Evolutionary conservation across 164 flowering plant genomes (phyloP), one percentile per base, ranked within the genome.

Genomic region (Dillenia suffruticosa): DNA sequence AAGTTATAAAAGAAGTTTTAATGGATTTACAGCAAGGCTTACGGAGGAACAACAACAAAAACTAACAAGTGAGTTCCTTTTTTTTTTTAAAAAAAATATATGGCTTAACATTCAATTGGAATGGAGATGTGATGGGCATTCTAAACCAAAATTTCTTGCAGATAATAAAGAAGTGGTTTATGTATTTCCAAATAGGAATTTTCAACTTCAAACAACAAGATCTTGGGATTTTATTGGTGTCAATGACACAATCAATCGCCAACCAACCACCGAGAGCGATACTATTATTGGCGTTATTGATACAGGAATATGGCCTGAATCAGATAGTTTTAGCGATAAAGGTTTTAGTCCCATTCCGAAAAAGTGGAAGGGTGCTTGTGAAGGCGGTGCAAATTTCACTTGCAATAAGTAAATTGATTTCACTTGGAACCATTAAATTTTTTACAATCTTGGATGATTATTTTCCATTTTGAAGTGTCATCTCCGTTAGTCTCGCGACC

Each of bases 161-260:
- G 74, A 40, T 9, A 68, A 56, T 76, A 54, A 74, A 12, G 71
- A 49, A 0, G 76, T 80, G 0, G 70, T 77, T 0, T 75, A 78
- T 1, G 75, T 77, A 43, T 75, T 80, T 43, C 80, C 76, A 10
- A 74, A 56, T 14, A 57, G 5, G 24, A 54, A 6, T 26, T 44
- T 67, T 0, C 56, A 74, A 0, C 71, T 64, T 47, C 77, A 67
- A 0, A 81, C 84, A 1, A 76, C 84, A 44, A 72, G 82, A 63
- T 78, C 84, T 0, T 81, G 84, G 84, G 80, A 76, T 47, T 81
- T 75, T 48, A 57, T 76, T 59, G 82, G 82, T 0, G 67, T 78
- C 7, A 9, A 32, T 9, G 59, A 67, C 10, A 54, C 45, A 1
- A 52, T 56, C 9, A 56, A 9, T 1, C 12, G 66, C 51, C 11